Evolutionary conservation across 176 grass and related monocot species (phyloP).

Genomic region (Saccharum spontaneum): DNA sequence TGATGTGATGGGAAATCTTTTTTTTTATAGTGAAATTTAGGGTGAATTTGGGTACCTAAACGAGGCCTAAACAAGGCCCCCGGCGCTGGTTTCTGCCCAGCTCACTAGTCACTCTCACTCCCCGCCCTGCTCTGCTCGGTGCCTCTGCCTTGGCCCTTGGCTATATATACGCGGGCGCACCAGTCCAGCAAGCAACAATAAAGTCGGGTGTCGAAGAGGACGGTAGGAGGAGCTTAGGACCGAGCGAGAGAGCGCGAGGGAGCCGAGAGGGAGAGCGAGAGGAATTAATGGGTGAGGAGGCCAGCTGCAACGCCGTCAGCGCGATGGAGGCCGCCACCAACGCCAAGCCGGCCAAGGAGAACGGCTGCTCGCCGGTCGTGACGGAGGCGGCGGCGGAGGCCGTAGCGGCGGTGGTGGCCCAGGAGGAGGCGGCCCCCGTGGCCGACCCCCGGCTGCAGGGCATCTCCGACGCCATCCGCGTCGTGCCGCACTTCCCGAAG

Average conservation of each 20-base stretch:
- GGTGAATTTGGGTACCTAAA: too few species aligned
- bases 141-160: background rate
- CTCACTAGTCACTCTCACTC: too few species aligned
- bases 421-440: background rate
- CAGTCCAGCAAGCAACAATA: constrained; percentile 34
- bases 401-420: too few species aligned
- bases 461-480: constrained; percentile 83
- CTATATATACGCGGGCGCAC: constrained; percentile 41
- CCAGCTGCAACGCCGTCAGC: constrained; percentile 30
- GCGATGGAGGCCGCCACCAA: constrained; percentile 30
- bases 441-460: constrained; percentile 69
- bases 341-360: constrained; percentile 29
- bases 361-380: constrained; percentile 22
- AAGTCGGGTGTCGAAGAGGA: background rate
- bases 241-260: background rate
- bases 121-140: background rate
- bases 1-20: too few species aligned
- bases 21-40: too few species aligned
- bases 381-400: background rate
- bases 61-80: too few species aligned
- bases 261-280: background rate
- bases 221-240: background rate
- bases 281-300: constrained; percentile 50
- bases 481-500: constrained; percentile 94
- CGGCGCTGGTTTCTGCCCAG: too few species aligned